Percentiles rank a stretch among this genome's conserved stretches.
Evolutionary conservation across 208 protist species (phyloP).

Genomic region (Leishmania turanica): DNA sequence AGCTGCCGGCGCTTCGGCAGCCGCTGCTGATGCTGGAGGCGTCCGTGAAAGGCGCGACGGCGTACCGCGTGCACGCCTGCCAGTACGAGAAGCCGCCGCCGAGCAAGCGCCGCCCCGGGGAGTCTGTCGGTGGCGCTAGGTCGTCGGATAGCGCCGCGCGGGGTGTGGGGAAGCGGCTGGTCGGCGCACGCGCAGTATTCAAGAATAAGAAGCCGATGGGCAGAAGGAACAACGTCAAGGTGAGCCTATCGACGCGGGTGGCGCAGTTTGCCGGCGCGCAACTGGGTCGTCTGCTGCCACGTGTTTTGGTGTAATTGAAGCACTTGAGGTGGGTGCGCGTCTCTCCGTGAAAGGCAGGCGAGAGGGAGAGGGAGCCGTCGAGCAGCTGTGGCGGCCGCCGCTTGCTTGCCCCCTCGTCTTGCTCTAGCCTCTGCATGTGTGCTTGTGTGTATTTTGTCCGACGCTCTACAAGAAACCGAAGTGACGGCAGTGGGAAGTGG

Average conservation of each 20-base stretch:
- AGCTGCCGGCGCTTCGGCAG: constrained; percentile 48
- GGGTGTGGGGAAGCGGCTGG: constrained; percentile 44
- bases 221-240: constrained; percentile 32
- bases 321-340: not conserved
- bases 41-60: constrained; percentile 18
- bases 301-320: constrained; percentile 44
- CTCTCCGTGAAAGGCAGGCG: not conserved
- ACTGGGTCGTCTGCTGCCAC: constrained; percentile 56
- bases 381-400: not conserved
- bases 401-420: not conserved
- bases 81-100: constrained; percentile 64
- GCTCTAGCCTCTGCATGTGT: not conserved
- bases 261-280: constrained; percentile 52
- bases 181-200: constrained; percentile 13
- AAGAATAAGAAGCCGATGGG: constrained; percentile 30
- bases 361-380: not conserved
- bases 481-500: not conserved
- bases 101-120: constrained; percentile 41
- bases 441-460: no score
- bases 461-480: not conserved
- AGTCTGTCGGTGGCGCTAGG: constrained; percentile 19
- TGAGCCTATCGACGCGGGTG: constrained; percentile 35
- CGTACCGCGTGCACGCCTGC: constrained; percentile 64
- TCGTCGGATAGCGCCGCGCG: constrained; percentile 22
- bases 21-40: constrained; percentile 69